phyloP scores from a whole-genome alignment of 179 eudicot genomes.

The Monotropa hypopitys region DNA sequence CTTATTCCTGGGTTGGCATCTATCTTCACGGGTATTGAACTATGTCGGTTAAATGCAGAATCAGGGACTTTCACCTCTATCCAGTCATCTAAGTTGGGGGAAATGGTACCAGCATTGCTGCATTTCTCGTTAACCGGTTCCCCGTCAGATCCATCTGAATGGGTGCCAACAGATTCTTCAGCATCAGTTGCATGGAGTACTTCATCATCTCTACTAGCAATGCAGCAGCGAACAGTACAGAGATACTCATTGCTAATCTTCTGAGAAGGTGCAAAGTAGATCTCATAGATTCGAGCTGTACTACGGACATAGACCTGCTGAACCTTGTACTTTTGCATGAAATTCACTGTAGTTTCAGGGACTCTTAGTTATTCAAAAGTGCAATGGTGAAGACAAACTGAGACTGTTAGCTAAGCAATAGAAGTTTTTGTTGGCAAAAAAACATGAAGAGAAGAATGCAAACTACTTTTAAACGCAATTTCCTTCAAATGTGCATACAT shows the following conservation, averaged over 20 bases:
- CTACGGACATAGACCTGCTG: constrained; percentile 73
- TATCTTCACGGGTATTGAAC: constrained; percentile 15
- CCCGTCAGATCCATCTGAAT: constrained; percentile 16
- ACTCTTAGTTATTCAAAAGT: not conserved
- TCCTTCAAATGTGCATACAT: not conserved
- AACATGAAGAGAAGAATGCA: not conserved
- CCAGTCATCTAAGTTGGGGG: constrained; percentile 65
- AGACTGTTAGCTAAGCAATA: not conserved
- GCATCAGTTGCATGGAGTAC: constrained; percentile 23
- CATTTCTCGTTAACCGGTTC: constrained; percentile 21
- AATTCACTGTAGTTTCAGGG: constrained; percentile 36
- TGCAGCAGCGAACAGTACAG: constrained; percentile 77
- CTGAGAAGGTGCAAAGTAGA: constrained; percentile 40
- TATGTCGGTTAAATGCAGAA: constrained; percentile 14
- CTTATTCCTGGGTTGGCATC: constrained; percentile 12
- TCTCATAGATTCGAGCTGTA: constrained; percentile 75
- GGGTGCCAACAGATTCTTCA: constrained; percentile 21
- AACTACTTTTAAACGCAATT: not conserved
- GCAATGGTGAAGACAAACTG: not conserved
- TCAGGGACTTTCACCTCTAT: constrained; percentile 58
- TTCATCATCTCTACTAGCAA: constrained; percentile 41
- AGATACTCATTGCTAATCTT: constrained; percentile 50
- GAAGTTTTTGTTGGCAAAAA: not conserved
- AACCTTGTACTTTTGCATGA: constrained; percentile 54
- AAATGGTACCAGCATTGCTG: constrained; percentile 24